Evolutionary conservation across 768 basidiomycete species (phyloP).

Genomic region (Crassisporium funariophilum): DNA sequence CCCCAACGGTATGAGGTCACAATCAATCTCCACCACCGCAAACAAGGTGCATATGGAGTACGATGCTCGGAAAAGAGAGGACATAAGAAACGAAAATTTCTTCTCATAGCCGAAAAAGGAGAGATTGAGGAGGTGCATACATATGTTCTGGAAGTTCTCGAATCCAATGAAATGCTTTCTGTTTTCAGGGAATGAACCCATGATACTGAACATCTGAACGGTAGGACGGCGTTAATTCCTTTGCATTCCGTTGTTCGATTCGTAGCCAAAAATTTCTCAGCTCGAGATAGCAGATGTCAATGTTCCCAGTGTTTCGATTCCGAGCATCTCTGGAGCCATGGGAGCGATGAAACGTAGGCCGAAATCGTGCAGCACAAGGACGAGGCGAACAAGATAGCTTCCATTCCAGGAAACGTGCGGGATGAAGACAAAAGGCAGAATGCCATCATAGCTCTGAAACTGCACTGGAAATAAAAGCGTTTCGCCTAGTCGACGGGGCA

Average conservation of each 20-base stretch:
- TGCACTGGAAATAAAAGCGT: no score
- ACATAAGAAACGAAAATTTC: neutral
- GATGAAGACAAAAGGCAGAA: neutral
- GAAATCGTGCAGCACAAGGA: conserved; percentile 4
- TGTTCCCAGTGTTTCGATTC: no score
- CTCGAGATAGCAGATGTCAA: neutral
- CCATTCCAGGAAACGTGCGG: conserved; percentile 12
- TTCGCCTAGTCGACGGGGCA: no score
- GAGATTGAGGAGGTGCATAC: conserved; percentile 5
- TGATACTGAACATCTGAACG: neutral
- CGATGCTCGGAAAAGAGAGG: conserved; percentile 1
- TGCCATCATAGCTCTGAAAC: no score
- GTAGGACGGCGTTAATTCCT: neutral
- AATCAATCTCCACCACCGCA: neutral
- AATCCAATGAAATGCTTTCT: no score
- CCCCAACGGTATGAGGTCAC: conserved; percentile 5
- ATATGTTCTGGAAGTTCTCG: neutral
- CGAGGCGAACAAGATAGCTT: neutral
- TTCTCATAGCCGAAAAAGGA: neutral
- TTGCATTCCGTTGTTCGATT: no score
- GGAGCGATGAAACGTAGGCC: conserved; percentile 1
- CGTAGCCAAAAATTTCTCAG: neutral
- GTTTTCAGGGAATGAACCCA: no score
- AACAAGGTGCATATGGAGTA: neutral
- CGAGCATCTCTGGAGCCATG: no score